phyloP scores from a whole-genome alignment of 495 filamentous ascomycete genomes.

The Parachaetomium inaequale region DNA sequence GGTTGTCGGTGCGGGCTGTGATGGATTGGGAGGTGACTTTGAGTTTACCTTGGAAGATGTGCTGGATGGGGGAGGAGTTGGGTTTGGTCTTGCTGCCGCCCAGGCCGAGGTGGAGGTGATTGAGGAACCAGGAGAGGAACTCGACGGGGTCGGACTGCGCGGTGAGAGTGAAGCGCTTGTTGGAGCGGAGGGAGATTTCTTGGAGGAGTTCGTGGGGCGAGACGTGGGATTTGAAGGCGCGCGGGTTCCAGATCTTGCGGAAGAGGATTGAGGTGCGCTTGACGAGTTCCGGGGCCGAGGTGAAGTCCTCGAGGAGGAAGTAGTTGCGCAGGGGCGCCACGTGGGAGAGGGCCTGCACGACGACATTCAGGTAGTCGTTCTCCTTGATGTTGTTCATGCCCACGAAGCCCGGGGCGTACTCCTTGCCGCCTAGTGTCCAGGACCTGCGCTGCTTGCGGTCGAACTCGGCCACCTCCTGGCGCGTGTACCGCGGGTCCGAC shows the following conservation, averaged over 20 bases:
- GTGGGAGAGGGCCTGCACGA: constrained; percentile 90
- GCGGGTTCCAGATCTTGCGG: constrained; percentile 97
- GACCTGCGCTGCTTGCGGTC: constrained; percentile 72
- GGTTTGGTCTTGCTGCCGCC: constrained; percentile 88
- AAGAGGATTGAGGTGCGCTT: constrained; percentile 86
- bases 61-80: constrained; percentile 75
- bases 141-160: constrained; percentile 93
- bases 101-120: constrained; percentile 86
- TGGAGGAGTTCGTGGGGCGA: constrained; percentile 96
- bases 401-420: constrained; percentile 91
- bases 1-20: constrained; percentile 83
- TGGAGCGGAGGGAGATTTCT: constrained; percentile 83
- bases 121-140: constrained; percentile 95
- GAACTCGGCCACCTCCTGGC: constrained; percentile 70
- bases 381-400: constrained; percentile 99
- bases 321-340: constrained; percentile 87
- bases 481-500: constrained; percentile 83
- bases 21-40: constrained; percentile 93
- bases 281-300: constrained; percentile 51
- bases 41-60: constrained; percentile 87
- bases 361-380: constrained; percentile 97
- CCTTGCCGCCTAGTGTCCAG: constrained; percentile 74
- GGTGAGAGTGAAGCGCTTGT: constrained; percentile 88
- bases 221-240: constrained; percentile 94
- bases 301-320: constrained; percentile 80